Evolutionary conservation across 441 rosid genomes (phyloP).

Genomic region (Lepidium campestre): DNA sequence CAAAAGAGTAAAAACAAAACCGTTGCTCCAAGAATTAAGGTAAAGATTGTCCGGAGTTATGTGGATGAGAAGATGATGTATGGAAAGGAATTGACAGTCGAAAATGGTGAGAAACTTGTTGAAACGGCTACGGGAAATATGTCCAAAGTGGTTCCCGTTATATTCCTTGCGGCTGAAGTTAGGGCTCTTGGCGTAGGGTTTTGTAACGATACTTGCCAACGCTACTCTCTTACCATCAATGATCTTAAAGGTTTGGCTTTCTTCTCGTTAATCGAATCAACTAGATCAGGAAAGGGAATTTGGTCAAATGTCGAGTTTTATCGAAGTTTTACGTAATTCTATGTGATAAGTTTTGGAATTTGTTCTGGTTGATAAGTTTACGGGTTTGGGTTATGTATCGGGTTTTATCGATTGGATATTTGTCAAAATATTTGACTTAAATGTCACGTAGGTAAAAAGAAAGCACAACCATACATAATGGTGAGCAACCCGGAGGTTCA

Average conservation of each 20-base stretch:
- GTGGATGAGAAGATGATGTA: constrained; percentile 28
- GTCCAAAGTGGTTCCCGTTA: constrained; percentile 27
- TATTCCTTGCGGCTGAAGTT: constrained; percentile 43
- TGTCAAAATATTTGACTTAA: not conserved
- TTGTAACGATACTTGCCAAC: constrained; percentile 49
- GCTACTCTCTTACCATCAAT: constrained; percentile 29
- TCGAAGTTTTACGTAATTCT: no score
- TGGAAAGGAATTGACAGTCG: constrained; percentile 41
- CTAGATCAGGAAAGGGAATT: no score
- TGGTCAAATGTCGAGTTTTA: no score
- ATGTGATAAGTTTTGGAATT: no score
- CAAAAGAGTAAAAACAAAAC: constrained; percentile 1
- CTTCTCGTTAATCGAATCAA: no score
- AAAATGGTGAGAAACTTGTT: constrained; percentile 20
- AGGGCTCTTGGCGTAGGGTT: constrained; percentile 42
- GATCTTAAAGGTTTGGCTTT: not conserved
- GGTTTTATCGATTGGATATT: no score
- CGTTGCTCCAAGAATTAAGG: constrained; percentile 25
- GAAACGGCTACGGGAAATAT: constrained; percentile 22
- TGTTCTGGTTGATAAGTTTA: no score
- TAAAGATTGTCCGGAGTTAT: constrained; percentile 31
- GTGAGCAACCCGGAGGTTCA: constrained; percentile 53
- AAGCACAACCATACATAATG: constrained; percentile 36
- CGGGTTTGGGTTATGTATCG: no score
- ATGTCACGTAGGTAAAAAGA: constrained; percentile 8